Evolutionary conservation across 2,329 filamentous ascomycete species (phyloP).

Genomic region (Coniosporium tulheliwenetii): DNA sequence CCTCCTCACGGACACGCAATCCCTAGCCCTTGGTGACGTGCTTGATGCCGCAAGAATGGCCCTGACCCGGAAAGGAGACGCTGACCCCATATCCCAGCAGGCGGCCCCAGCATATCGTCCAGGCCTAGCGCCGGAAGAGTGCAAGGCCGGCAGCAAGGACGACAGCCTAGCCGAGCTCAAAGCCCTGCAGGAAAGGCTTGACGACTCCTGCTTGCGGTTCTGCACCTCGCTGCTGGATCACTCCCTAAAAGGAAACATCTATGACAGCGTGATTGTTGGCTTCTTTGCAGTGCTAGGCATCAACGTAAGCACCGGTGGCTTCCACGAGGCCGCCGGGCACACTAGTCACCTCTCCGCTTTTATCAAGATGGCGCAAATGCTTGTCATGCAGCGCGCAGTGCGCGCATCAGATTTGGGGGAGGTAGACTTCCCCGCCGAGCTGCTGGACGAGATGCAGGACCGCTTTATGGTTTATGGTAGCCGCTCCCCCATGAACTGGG

Average conservation of each 20-base stretch:
- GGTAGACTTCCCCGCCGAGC: not conserved
- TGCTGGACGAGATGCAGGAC: too few species aligned
- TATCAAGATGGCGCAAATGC: slow-evolving; percentile 8
- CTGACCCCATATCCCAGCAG: too few species aligned
- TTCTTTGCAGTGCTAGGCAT: slow-evolving; percentile 9
- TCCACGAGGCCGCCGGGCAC: slow-evolving; percentile 7
- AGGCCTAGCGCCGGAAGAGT: too few species aligned
- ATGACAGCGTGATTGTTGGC: slow-evolving; percentile 8
- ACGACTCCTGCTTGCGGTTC: slow-evolving; percentile 7
- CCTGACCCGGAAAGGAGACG: too few species aligned
- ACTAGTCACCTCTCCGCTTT: slow-evolving; percentile 7
- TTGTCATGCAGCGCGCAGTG: slow-evolving; percentile 8
- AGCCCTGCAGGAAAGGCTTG: too few species aligned
- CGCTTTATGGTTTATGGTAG: not conserved
- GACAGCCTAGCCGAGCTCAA: too few species aligned
- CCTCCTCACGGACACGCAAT: too few species aligned
- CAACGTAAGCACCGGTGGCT: slow-evolving; percentile 6
- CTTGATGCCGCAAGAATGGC: too few species aligned
- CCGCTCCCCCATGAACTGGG: not conserved
- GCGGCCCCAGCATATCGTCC: too few species aligned
- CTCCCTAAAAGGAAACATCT: slow-evolving; percentile 5
- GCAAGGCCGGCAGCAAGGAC: too few species aligned
- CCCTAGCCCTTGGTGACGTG: too few species aligned
- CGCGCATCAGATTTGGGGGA: not conserved
- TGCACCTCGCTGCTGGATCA: slow-evolving; percentile 8